Percentiles rank a stretch among this genome's conserved stretches.
These are phyloP conservation scores for Pleurotus djamor DNA, from an alignment of 768 basidiomycete genomes.

Conservation along the genomic window DNA sequence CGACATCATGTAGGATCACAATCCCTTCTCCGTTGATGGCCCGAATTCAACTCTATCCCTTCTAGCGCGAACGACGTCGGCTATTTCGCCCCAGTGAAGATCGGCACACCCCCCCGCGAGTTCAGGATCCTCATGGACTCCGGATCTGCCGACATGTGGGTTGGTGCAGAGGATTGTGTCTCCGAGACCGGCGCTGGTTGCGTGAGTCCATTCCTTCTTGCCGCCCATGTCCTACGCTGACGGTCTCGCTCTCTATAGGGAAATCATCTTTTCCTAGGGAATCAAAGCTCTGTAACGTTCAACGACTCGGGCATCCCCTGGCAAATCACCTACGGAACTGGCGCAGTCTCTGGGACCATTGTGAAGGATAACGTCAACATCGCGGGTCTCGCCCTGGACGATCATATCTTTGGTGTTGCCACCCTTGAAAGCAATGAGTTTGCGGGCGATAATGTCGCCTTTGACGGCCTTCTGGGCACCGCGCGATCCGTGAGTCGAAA, in stretches of 20 bases:
- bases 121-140: slow-evolving; percentile 69
- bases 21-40: background rate
- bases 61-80: slow-evolving; percentile 42
- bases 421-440: slow-evolving; percentile 61
- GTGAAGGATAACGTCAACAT: slow-evolving; percentile 61
- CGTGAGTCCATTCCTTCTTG: slow-evolving; percentile 16
- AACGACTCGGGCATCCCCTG: slow-evolving; percentile 47
- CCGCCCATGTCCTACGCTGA: background rate
- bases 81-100: slow-evolving; percentile 55
- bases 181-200: slow-evolving; percentile 35
- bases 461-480: slow-evolving; percentile 77
- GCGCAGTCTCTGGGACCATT: slow-evolving; percentile 62
- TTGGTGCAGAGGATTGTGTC: slow-evolving; percentile 52
- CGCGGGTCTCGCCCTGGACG: slow-evolving; percentile 55
- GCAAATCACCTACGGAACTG: slow-evolving; percentile 68
- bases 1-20: slow-evolving; percentile 59
- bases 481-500: slow-evolving; percentile 57
- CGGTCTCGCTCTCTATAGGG: slow-evolving; percentile 21
- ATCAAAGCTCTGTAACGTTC: slow-evolving; percentile 62
- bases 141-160: slow-evolving; percentile 70
- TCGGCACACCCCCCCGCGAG: slow-evolving; percentile 64
- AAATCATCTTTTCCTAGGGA: slow-evolving; percentile 51
- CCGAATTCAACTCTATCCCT: background rate
- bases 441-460: slow-evolving; percentile 41
- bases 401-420: slow-evolving; percentile 71